Evolutionary conservation across 805 yeast genomes (phyloP).

Genomic region (Wickerhamomyces bovis): DNA sequence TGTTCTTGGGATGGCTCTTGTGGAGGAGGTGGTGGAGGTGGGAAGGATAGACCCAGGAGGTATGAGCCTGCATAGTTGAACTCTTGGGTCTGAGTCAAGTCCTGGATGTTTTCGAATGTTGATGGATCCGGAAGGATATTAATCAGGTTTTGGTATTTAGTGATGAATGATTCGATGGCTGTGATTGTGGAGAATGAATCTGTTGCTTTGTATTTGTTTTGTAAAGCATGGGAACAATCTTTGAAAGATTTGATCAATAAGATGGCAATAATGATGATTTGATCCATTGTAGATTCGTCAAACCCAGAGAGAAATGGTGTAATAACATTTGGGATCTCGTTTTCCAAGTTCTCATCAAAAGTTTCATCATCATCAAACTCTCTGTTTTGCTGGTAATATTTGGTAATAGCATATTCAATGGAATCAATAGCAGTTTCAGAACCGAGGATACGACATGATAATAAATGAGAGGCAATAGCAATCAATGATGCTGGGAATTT

Average conservation of each 20-base stretch:
- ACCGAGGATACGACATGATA: slow-evolving; percentile 46
- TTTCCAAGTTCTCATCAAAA: slow-evolving; percentile 22
- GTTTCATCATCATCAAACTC: slow-evolving; percentile 21
- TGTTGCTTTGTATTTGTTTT: slow-evolving; percentile 16
- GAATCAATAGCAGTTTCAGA: slow-evolving; percentile 18
- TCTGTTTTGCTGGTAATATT: slow-evolving; percentile 5
- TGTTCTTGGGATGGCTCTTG: not conserved
- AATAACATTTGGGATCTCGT: slow-evolving; percentile 17
- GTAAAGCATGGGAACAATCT: slow-evolving; percentile 18
- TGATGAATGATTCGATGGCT: slow-evolving; percentile 3
- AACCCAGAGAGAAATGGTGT: slow-evolving; percentile 23
- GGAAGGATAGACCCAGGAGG: slow-evolving; percentile 4
- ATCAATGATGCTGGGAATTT: slow-evolving; percentile 40
- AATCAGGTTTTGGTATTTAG: slow-evolving; percentile 1
- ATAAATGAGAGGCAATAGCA: slow-evolving; percentile 42
- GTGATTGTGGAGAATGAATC: slow-evolving; percentile 3
- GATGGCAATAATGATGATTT: slow-evolving; percentile 12
- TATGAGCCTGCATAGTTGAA: slow-evolving; percentile 7
- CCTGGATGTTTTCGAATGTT: slow-evolving; percentile 2
- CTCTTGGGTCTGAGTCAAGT: slow-evolving; percentile 2
- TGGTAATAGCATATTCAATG: slow-evolving; percentile 13
- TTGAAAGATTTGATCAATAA: slow-evolving; percentile 15
- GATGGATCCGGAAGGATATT: slow-evolving; percentile 6
- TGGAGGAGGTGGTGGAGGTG: not conserved
- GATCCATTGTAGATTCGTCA: slow-evolving; percentile 9